Evolutionary conservation across 2,329 filamentous ascomycete species (phyloP).

Genomic region (Phaeosphaeria sp.): DNA sequence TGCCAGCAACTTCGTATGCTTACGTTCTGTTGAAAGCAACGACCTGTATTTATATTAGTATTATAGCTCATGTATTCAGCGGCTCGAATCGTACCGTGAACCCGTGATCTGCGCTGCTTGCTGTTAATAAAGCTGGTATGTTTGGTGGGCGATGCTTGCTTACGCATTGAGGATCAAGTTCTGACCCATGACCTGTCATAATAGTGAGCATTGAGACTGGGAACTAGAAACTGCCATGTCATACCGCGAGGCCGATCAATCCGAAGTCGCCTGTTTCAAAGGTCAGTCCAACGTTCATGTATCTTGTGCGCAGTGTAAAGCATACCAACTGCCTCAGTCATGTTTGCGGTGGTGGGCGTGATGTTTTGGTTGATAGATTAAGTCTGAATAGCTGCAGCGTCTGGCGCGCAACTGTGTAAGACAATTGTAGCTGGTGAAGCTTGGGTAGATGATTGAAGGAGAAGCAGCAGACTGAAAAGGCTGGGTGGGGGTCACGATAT

Average conservation of each 20-base stretch:
- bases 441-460: constrained; percentile 24
- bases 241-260: constrained; percentile 59
- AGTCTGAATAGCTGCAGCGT: constrained; percentile 40
- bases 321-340: constrained; percentile 45
- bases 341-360: constrained; percentile 28
- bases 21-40: constrained; percentile 96
- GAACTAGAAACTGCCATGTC: constrained; percentile 13
- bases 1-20: constrained; percentile 4
- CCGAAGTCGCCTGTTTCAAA: constrained; percentile 53
- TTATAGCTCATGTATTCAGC: constrained; percentile 5
- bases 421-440: constrained; percentile 28
- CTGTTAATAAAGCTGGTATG: constrained; percentile 34
- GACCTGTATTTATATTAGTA: constrained; percentile 52
- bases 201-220: constrained; percentile 20
- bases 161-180: constrained; percentile 63
- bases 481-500: constrained; percentile 34
- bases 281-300: neutral
- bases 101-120: constrained; percentile 60
- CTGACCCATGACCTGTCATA: constrained; percentile 55
- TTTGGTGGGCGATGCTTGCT: constrained; percentile 26
- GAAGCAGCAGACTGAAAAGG: constrained; percentile 17
- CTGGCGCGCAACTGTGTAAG: constrained; percentile 36
- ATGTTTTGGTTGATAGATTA: constrained; percentile 15
- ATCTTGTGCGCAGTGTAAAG: neutral
- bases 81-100: constrained; percentile 70